Conservation (phyloP, 495 filamentous ascomycete genomes). For the Pyrenula massariospora region DNA sequence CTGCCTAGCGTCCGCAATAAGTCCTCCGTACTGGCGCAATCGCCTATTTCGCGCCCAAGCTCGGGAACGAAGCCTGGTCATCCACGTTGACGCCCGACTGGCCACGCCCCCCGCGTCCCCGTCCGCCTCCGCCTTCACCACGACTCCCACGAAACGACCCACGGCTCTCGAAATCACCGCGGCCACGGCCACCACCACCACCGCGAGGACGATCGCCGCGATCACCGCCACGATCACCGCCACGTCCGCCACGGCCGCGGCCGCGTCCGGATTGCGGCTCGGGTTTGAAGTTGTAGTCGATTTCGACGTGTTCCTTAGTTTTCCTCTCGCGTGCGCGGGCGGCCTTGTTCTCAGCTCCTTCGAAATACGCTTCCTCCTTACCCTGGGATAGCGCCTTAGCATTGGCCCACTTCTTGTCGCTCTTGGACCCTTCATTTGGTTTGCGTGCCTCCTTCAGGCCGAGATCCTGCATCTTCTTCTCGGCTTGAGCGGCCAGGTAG, state of each 20-base stretch:
- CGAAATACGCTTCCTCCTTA: conserved; percentile 66
- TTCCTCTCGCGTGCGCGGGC: conserved; percentile 76
- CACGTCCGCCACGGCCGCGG: conserved; percentile 38
- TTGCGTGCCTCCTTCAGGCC: conserved; percentile 62
- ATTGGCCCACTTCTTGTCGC: conserved; percentile 82
- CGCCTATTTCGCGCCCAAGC: conserved; percentile 43
- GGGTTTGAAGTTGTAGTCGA: conserved; percentile 74
- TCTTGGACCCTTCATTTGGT: conserved; percentile 78
- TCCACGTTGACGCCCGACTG: conserved; percentile 30
- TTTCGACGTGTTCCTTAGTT: conserved; percentile 77
- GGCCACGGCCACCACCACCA: conserved; percentile 23
- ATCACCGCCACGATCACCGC: conserved; percentile 32
- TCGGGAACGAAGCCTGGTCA: conserved; percentile 63
- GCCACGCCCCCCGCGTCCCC: conserved; percentile 21
- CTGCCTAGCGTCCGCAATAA: too few relatives aligned
- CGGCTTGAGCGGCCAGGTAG: conserved; percentile 78
- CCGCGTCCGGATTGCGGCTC: conserved; percentile 30
- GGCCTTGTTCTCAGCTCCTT: conserved; percentile 63
- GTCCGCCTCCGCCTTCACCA: conserved; percentile 19
- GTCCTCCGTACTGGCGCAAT: too few relatives aligned
- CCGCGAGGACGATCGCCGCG: conserved; percentile 32
- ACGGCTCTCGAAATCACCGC: conserved; percentile 18
- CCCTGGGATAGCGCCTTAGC: conserved; percentile 68
- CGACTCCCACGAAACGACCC: conserved; percentile 24
- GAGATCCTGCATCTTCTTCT: conserved; percentile 66